Base-by-base conservation (phyloP, 495 filamentous ascomycete species). In the Jackrogersella minutella region DNA sequence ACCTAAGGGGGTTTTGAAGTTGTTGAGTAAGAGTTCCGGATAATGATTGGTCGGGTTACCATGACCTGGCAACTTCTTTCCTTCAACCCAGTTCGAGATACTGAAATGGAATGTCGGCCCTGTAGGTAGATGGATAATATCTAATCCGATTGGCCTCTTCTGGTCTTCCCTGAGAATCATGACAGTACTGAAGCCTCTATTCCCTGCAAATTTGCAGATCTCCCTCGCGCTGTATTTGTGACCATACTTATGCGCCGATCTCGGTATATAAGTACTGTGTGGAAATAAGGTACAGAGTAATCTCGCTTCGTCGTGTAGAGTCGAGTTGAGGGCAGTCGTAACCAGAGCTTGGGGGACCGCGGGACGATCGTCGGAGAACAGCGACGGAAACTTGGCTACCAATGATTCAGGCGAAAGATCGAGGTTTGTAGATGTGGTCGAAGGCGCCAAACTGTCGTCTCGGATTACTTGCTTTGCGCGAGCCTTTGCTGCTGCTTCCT, bases 1-100 rank as follows among this genome's bases (percentile, higher is more conserved):
- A 75, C 96, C 96, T 8, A 99, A 81, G 0, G 95, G 92, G 0
- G 96, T 99, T 68, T 91, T 87, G 82, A 99, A 99, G 73, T 93
- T 93, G 77, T 97, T 97, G 33, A 99, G 84, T 47, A 97, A 91
- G 37, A 99, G 84, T 77, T 99, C 95, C 3, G 94, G 95, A 65
- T 88, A 92, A 77, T 97, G 94, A 37, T 90, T 87, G 0, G 94
- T 97, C 0, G 94, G 85, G 36, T 90, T 90, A 34, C 94, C 94
- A 73, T 98, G 94, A 1, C 93, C 93, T 1, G 91, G 90, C 2
- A 99, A 80, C 22, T 88, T 86, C 75, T 90, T 90, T 3, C 92
- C 91, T 58, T 93, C 91, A 13, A 92, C 81, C 87, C 92, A 99
- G 64, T 93, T 95, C 40, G 85, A 84, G 49, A 81, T 81, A 17